These are phyloP conservation scores for Epicoccum nigrum DNA, from an alignment of 2,329 filamentous ascomycete genomes.

Conservation along the genomic window DNA sequence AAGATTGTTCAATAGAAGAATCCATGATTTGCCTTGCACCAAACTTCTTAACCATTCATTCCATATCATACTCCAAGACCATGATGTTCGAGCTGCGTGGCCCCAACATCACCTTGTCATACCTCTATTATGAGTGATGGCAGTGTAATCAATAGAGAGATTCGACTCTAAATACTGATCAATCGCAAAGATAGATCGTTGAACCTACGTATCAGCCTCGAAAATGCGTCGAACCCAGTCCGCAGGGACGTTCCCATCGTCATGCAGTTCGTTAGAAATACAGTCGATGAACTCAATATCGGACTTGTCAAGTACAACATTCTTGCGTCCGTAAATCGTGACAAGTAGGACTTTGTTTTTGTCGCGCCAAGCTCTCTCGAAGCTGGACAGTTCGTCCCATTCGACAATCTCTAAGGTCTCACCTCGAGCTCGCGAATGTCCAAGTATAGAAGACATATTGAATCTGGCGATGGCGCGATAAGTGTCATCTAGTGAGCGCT, in stretches of 20 bases:
- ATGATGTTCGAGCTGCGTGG: no score
- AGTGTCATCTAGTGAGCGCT: constrained; percentile 1
- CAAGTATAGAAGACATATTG: constrained; percentile 13
- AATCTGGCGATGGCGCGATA: constrained; percentile 18
- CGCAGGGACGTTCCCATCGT: not conserved
- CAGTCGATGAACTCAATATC: constrained; percentile 25
- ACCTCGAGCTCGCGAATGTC: constrained; percentile 20
- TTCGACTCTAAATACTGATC: no score
- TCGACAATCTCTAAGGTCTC: constrained; percentile 11
- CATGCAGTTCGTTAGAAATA: constrained; percentile 16
- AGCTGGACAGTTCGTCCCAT: constrained; percentile 7
- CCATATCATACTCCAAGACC: no score
- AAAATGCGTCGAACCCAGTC: constrained; percentile 11
- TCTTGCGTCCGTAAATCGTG: constrained; percentile 23
- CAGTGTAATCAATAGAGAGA: no score
- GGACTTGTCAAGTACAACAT: constrained; percentile 12
- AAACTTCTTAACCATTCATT: no score
- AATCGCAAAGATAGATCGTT: not conserved
- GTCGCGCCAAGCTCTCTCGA: constrained; percentile 28
- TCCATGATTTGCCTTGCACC: no score
- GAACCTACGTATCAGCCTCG: not conserved
- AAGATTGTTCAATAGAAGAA: no score
- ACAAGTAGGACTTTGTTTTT: constrained; percentile 21
- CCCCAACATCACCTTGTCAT: no score
- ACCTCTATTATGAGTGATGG: no score